These are phyloP conservation scores for Stachybotrys chlorohalonatus DNA, from an alignment of 2,329 filamentous ascomycete genomes.

Conservation along the genomic window DNA sequence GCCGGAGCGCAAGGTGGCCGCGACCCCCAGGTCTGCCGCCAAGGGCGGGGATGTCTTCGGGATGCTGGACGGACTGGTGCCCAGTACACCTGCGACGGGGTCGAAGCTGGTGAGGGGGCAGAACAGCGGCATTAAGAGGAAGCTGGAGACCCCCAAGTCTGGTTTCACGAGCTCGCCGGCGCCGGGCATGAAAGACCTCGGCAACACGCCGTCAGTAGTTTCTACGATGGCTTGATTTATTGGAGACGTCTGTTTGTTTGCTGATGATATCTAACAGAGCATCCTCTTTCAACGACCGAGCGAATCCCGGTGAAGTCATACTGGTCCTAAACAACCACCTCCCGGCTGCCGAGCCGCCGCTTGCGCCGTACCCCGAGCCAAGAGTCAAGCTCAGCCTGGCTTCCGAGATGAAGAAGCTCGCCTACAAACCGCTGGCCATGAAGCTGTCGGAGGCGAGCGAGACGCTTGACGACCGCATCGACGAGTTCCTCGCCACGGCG, in stretches of 20 bases:
- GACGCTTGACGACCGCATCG: slow-evolving; percentile 89
- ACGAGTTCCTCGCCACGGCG: slow-evolving; percentile 71
- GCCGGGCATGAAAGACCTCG: slow-evolving; percentile 20
- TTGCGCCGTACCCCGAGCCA: slow-evolving; percentile 62
- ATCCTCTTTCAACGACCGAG: slow-evolving; percentile 59
- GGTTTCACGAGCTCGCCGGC: slow-evolving; percentile 22
- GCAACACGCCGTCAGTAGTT: not conserved
- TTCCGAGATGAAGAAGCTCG: slow-evolving; percentile 83
- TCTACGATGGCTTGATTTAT: not conserved
- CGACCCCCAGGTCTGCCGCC: slow-evolving; percentile 50
- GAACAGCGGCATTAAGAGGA: slow-evolving; percentile 20
- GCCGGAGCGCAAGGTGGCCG: slow-evolving; percentile 51
- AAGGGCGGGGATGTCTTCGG: slow-evolving; percentile 67
- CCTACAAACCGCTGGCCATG: slow-evolving; percentile 90
- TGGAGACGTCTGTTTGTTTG: not conserved
- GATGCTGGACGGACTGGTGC: slow-evolving; percentile 67
- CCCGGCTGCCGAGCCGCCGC: slow-evolving; percentile 54
- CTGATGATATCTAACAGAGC: slow-evolving; percentile 8
- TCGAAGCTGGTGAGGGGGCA: slow-evolving; percentile 31
- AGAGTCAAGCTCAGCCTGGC: slow-evolving; percentile 79
- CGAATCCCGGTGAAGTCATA: slow-evolving; percentile 70
- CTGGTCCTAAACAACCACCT: slow-evolving; percentile 79
- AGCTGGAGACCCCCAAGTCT: slow-evolving; percentile 16
- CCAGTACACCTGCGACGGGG: slow-evolving; percentile 46
- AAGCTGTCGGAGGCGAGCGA: slow-evolving; percentile 88